phyloP scores from a whole-genome alignment of 495 filamentous ascomycete species.

The Parachaetomium inaequale region DNA sequence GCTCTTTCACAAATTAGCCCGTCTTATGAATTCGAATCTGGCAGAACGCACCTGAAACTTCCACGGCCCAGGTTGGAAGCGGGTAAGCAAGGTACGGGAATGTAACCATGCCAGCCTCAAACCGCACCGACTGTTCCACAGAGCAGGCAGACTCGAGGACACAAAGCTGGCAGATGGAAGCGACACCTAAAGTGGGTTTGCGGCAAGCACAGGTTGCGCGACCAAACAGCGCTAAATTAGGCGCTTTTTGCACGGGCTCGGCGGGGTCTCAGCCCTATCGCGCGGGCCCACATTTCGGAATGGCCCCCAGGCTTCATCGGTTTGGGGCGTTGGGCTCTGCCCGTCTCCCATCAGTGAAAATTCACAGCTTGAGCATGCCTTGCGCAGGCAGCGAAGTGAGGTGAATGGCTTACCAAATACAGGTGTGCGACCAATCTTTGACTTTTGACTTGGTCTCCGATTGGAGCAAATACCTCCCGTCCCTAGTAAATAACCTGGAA shows the following conservation, averaged over 20 bases:
- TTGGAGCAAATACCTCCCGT: not conserved
- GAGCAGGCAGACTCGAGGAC: not conserved
- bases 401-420: not conserved
- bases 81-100: not conserved
- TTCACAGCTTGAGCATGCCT: too few relatives aligned
- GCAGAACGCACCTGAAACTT: not conserved
- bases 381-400: not conserved
- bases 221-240: conserved; percentile 6
- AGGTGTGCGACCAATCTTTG: not conserved
- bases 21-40: not conserved
- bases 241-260: too few relatives aligned
- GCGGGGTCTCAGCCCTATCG: conserved; percentile 8
- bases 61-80: not conserved
- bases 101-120: not conserved
- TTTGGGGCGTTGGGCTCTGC: too few relatives aligned
- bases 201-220: not conserved
- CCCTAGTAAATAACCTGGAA: too few relatives aligned
- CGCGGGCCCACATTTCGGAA: too few relatives aligned
- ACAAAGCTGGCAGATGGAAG: not conserved
- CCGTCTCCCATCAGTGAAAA: too few relatives aligned
- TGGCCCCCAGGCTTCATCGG: too few relatives aligned
- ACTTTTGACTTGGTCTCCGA: not conserved
- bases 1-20: not conserved
- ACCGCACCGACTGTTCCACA: not conserved
- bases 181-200: not conserved